A percentile compares a stretch with the other conserved stretches of the same genome.
Evolutionary conservation across 1,284 basidiomycete species (phyloP).

Genomic region (Puccinia polysora): DNA sequence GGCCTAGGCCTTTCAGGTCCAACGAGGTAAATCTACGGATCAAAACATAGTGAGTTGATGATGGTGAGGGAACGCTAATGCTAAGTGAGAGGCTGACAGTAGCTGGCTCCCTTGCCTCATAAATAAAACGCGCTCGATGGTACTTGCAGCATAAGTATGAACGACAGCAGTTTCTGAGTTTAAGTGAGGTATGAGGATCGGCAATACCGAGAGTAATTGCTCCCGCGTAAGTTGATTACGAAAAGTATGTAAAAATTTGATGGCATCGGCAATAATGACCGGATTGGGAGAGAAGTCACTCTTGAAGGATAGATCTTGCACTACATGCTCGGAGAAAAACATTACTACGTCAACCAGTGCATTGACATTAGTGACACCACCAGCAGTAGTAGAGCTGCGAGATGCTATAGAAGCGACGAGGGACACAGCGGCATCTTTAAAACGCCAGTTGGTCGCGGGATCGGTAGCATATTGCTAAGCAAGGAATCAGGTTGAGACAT

Average conservation of each 20-base stretch:
- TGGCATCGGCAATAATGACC: conserved; percentile 91
- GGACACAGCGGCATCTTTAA: conserved; percentile 94
- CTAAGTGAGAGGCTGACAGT: conserved; percentile 58
- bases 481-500: background rate
- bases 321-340: conserved; percentile 90
- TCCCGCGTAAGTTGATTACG: conserved; percentile 74
- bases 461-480: conserved; percentile 57
- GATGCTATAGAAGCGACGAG: conserved; percentile 85
- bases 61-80: background rate
- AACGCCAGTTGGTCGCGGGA: conserved; percentile 73
- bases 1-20: conserved; percentile 78
- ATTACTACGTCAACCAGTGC: conserved; percentile 85
- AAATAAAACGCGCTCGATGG: conserved; percentile 61
- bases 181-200: conserved; percentile 79
- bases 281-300: conserved; percentile 63
- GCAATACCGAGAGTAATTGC: conserved; percentile 85
- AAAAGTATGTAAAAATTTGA: conserved; percentile 89
- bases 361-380: conserved; percentile 88
- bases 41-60: background rate
- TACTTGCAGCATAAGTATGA: conserved; percentile 55
- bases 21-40: conserved; percentile 64
- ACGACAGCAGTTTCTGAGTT: conserved; percentile 54
- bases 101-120: conserved; percentile 72
- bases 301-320: conserved; percentile 74
- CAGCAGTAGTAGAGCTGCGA: conserved; percentile 67